Evolutionary conservation across 2,329 filamentous ascomycete genomes (phyloP).

Genomic region (Calycina herbarum): DNA sequence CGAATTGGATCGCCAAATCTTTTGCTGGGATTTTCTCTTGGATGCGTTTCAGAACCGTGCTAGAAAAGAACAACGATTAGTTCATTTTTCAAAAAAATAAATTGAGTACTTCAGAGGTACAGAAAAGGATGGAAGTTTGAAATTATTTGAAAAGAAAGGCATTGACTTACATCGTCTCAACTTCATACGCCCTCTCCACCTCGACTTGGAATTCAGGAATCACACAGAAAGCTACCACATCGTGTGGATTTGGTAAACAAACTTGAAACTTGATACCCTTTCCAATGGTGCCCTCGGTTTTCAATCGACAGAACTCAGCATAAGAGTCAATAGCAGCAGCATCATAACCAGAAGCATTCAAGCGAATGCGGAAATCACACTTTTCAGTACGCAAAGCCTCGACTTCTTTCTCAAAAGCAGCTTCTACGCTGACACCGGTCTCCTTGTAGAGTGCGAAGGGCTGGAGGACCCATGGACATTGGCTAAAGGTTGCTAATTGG

Average conservation of each 20-base stretch:
- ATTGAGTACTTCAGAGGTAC: background rate
- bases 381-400: background rate
- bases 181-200: conserved; percentile 36
- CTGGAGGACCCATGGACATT: conserved; percentile 21
- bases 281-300: conserved; percentile 30
- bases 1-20: conserved; percentile 39
- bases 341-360: conserved; percentile 31
- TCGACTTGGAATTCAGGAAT: conserved; percentile 28
- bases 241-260: conserved; percentile 36
- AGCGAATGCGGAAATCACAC: background rate
- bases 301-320: conserved; percentile 28
- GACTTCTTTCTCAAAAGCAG: conserved; percentile 3
- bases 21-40: conserved; percentile 33
- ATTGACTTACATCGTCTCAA: conserved; percentile 25
- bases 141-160: background rate
- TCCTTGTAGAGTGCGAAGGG: conserved; percentile 8
- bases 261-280: conserved; percentile 38
- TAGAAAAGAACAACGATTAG: background rate
- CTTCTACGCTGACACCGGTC: background rate
- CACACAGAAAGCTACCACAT: conserved; percentile 24
- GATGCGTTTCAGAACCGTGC: conserved; percentile 27
- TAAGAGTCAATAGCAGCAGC: conserved; percentile 35
- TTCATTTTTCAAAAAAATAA: background rate
- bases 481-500: conserved; percentile 37
- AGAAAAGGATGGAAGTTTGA: too few species aligned